A percentile compares a stretch with the other conserved stretches of the same genome.
Conservation (phyloP, 768 basidiomycete genomes). For the Termitomyces sp. region DNA sequence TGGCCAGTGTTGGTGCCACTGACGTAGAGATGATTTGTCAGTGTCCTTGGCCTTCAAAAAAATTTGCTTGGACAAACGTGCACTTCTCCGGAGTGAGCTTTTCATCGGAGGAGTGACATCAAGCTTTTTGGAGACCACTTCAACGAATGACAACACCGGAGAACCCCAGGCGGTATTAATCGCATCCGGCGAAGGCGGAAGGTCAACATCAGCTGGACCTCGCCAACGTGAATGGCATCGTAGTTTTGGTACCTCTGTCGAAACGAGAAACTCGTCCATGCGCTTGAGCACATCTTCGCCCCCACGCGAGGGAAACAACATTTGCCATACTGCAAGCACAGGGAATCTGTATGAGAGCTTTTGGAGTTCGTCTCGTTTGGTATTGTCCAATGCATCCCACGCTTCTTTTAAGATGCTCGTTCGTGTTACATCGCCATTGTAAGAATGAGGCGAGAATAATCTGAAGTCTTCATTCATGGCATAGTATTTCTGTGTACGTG, state of each 20-base stretch:
- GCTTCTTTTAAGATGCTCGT: background rate
- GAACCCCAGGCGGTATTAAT: background rate
- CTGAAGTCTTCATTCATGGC: background rate
- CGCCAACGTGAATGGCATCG: background rate
- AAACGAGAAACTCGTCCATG: background rate
- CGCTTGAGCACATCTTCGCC: background rate
- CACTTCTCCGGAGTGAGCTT: background rate
- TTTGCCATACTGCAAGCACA: conserved; percentile 3
- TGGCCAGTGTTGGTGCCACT: background rate
- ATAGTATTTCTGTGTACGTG: background rate
- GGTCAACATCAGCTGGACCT: background rate
- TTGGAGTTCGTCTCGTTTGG: background rate
- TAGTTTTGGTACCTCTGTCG: background rate
- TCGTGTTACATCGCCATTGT: background rate
- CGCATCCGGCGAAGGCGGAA: background rate
- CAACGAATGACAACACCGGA: background rate
- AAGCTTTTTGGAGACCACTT: background rate
- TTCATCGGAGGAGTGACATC: background rate
- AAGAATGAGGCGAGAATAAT: background rate
- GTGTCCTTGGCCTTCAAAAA: background rate
- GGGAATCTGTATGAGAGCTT: background rate
- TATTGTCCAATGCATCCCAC: background rate
- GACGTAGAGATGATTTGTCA: background rate
- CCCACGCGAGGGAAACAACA: background rate
- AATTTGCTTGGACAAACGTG: background rate